phyloP scores from a whole-genome alignment of 2,329 filamentous ascomycete species.

The Fusarium sp. region DNA sequence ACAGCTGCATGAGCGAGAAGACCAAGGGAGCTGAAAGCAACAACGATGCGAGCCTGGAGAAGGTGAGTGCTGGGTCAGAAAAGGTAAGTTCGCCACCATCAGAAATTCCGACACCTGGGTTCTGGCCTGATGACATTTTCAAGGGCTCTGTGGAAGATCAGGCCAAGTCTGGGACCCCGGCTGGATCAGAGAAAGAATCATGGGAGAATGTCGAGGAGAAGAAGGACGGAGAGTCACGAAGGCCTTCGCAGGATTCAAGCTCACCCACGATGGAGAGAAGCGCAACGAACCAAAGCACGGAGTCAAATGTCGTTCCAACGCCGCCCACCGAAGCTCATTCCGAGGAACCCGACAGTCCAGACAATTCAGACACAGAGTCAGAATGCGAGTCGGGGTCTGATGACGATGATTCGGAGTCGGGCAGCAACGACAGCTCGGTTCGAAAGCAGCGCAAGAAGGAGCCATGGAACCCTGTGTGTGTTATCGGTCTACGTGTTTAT shows the following conservation, averaged over 20 bases:
- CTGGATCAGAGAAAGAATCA: conserved; percentile 13
- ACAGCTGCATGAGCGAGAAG: conserved; percentile 31
- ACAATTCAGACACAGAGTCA: conserved; percentile 39
- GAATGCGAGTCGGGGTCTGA: conserved; percentile 36
- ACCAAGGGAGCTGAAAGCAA: conserved; percentile 21
- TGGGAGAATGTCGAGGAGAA: conserved; percentile 24
- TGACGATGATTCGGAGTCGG: conserved; percentile 41
- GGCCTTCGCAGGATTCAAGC: conserved; percentile 7
- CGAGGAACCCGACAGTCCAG: conserved; percentile 27
- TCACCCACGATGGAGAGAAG: conserved; percentile 14
- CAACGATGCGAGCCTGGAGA: conserved; percentile 7
- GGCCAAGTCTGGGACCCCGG: conserved; percentile 3
- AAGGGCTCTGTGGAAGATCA: conserved; percentile 32
- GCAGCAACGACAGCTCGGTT: conserved; percentile 25
- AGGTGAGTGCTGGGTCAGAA: conserved; percentile 19
- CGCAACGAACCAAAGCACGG: conserved; percentile 25
- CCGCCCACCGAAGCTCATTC: conserved; percentile 26
- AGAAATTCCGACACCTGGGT: conserved; percentile 26
- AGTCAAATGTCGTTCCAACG: conserved; percentile 28
- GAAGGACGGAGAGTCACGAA: background rate
- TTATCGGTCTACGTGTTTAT: conserved; percentile 56
- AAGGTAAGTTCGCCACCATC: conserved; percentile 15
- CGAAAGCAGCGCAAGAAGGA: conserved; percentile 33
- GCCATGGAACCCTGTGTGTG: conserved; percentile 58
- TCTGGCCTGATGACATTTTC: conserved; percentile 40